A percentile compares a stretch with the other conserved stretches of the same genome.
These are phyloP conservation scores for Fusarium sp. DNA, from an alignment of 2,329 filamentous ascomycete genomes.

Conservation along the genomic window DNA sequence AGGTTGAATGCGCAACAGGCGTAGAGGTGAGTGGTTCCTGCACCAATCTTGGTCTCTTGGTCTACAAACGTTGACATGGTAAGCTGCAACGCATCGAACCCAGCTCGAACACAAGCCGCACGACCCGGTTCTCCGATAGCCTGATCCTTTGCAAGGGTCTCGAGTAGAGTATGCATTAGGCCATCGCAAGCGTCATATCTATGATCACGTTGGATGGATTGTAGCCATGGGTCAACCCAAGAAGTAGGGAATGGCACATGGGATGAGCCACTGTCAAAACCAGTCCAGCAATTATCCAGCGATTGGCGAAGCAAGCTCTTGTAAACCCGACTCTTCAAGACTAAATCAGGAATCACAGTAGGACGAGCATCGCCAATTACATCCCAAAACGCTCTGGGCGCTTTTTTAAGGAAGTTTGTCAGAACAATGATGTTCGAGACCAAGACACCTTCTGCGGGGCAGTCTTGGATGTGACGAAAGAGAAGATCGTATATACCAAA, in stretches of 20 bases:
- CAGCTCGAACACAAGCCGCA: conserved; percentile 72
- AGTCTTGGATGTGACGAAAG: conserved; percentile 65
- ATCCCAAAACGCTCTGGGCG: conserved; percentile 87
- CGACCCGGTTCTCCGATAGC: conserved; percentile 68
- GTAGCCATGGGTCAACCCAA: conserved; percentile 83
- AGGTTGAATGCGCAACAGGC: conserved; percentile 75
- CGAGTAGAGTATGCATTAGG: conserved; percentile 80
- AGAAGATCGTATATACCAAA: conserved; percentile 75
- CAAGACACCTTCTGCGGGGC: conserved; percentile 68
- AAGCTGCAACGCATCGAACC: conserved; percentile 69
- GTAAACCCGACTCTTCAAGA: conserved; percentile 79
- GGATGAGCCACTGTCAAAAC: conserved; percentile 57
- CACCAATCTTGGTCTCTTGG: conserved; percentile 57
- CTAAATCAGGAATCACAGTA: conserved; percentile 82
- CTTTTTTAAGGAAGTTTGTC: conserved; percentile 77
- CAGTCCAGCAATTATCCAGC: conserved; percentile 58
- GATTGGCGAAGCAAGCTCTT: conserved; percentile 71
- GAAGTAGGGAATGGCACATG: conserved; percentile 74
- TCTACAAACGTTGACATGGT: conserved; percentile 69
- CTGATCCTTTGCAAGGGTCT: conserved; percentile 67
- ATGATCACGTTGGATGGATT: conserved; percentile 80
- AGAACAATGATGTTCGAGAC: conserved; percentile 78
- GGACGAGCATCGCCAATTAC: conserved; percentile 85
- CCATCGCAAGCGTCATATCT: conserved; percentile 83
- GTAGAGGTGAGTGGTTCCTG: conserved; percentile 68